phyloP scores from a whole-genome alignment of 768 basidiomycete species.

The Trametes villosa region DNA sequence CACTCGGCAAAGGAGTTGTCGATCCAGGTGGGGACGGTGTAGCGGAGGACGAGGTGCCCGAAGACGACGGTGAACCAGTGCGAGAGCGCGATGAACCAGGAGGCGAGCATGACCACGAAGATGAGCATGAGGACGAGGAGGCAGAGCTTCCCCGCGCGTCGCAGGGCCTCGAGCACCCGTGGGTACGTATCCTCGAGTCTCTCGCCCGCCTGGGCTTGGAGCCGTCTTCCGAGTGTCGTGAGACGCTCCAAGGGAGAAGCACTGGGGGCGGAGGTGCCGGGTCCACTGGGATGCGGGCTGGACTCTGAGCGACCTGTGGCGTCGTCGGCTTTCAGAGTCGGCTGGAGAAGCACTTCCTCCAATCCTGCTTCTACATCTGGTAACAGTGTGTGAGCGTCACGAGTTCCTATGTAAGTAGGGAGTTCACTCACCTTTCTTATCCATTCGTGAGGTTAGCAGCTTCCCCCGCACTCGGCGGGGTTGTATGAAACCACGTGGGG shows the following conservation, averaged over 20 bases:
- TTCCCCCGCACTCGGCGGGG: no score
- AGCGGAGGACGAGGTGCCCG: conserved; percentile 14
- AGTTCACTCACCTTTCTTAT: no score
- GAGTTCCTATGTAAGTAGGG: no score
- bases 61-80: conserved; percentile 17
- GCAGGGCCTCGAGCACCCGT: neutral
- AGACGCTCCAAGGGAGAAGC: neutral
- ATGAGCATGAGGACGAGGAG: conserved; percentile 7
- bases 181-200: neutral
- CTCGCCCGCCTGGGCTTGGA: neutral
- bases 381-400: no score
- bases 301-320: no score
- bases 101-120: conserved; percentile 16
- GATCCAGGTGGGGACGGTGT: neutral
- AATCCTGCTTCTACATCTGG: no score
- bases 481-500: no score
- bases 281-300: no score
- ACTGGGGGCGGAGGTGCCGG: no score
- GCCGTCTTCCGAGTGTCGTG: neutral
- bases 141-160: neutral
- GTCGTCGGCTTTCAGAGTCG: no score
- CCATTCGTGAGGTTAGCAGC: no score
- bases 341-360: no score
- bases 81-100: conserved; percentile 6
- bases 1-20: neutral